Percentiles rank a stretch among this genome's conserved stretches.
Conservation (phyloP, 805 yeast species). For the Wickerhamiella cacticola region DNA sequence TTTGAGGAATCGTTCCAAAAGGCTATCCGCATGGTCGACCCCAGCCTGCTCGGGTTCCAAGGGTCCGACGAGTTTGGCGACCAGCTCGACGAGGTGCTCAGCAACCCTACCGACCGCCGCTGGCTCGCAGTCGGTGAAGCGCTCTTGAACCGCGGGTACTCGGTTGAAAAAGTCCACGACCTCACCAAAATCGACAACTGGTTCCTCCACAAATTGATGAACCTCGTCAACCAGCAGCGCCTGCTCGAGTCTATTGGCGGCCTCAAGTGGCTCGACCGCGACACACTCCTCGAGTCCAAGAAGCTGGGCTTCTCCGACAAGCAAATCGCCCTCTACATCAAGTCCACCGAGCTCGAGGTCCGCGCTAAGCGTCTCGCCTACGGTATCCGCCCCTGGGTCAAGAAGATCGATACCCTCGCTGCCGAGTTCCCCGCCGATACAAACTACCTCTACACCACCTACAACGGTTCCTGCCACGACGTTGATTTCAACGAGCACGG, state of each 20-base stretch:
- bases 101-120: constrained; percentile 93
- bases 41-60: constrained; percentile 83
- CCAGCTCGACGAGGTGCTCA: constrained; percentile 78
- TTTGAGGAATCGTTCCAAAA: constrained; percentile 97
- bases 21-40: constrained; percentile 85
- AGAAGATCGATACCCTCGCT: constrained; percentile 93
- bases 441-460: constrained; percentile 89
- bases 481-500: constrained; percentile 80
- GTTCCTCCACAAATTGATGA: constrained; percentile 87
- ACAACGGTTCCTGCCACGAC: constrained; percentile 80
- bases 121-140: constrained; percentile 98
- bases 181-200: constrained; percentile 88
- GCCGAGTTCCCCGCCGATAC: constrained; percentile 98
- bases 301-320: constrained; percentile 90
- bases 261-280: constrained; percentile 45
- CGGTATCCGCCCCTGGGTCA: constrained; percentile 83
- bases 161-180: constrained; percentile 87
- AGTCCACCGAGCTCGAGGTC: constrained; percentile 63
- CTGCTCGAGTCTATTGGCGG: constrained; percentile 27
- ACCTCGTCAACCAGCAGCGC: constrained; percentile 74
- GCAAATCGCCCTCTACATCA: constrained; percentile 74
- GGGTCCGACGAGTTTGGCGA: constrained; percentile 67
- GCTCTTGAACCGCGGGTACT: constrained; percentile 73
- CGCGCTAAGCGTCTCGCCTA: constrained; percentile 69
- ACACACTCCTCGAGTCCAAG: constrained; percentile 60